Base-by-base conservation (phyloP, 2,329 filamentous ascomycete genomes). In the Beauveria sp. region DNA sequence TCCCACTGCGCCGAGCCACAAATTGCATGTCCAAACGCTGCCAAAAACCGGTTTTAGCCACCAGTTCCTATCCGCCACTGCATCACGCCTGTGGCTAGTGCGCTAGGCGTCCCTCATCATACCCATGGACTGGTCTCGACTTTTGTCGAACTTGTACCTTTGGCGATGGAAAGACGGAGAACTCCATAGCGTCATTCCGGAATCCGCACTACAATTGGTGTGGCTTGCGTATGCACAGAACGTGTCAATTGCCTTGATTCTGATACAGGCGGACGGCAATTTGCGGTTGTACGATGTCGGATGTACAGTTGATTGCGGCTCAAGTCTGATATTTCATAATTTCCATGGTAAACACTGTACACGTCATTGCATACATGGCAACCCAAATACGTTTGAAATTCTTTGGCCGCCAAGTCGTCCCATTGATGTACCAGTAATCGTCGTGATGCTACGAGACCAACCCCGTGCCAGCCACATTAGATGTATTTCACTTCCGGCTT, bases 21-120 rank as follows among this genome's bases (percentile, higher is more conserved):
- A 22, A 7, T 24, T 18, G 5, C n/a, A 20, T 38, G 12, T 20
- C 14, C 10, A 52, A 52, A 40, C 38, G 24, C 46, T 40, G 22
- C 55, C 55, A 50, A 34, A 51, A 60, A 51, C 57, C 46, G 57
- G 57, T 52, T 60, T 60, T 52, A 51, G 22, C 55, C 55, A 42
- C 31, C 14, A 26, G 12, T 8, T 16, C 7, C 10, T 16, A 14
- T 38, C 12, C 34, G 12, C 34, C 34, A 38, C 12, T 31, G 34
- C 55, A 58, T 56, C 53, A 38, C 28, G 20, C 18, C 46, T 52
- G 57, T 52, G 57, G 57, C 57, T 60, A 34, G 48, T 60, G 48
- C 48, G 14, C 12, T 45, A 26, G 45, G 10, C 9, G 8, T 43
- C 24, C 26, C 38, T 16, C 53, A 55, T 18, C 14, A 26, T 45